Conservation (phyloP, 2,329 filamentous ascomycete species). For the Plectosphaerella cucumerina region DNA sequence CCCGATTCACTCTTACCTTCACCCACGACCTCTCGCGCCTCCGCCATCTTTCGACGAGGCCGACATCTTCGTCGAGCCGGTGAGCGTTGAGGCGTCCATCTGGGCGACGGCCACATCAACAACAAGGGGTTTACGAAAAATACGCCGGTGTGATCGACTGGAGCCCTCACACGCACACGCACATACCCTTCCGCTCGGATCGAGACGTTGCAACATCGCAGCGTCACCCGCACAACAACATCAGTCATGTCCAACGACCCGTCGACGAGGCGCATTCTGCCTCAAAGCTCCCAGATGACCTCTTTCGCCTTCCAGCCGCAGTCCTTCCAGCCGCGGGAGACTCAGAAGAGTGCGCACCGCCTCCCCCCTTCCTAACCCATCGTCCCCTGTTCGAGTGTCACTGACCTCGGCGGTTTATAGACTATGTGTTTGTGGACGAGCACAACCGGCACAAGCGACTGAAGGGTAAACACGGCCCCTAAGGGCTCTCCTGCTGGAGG, state of each 20-base stretch:
- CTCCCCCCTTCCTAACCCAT: background rate
- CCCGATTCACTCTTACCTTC: background rate
- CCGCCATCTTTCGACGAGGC: background rate
- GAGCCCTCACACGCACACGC: background rate
- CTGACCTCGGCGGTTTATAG: constrained; percentile 37
- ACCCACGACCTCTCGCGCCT: background rate
- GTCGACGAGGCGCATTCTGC: constrained; percentile 57
- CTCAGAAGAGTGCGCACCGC: constrained; percentile 71
- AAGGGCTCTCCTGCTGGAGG: background rate
- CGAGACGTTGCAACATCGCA: background rate
- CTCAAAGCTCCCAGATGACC: constrained; percentile 67
- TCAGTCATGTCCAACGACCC: constrained; percentile 59
- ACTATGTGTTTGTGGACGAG: constrained; percentile 99
- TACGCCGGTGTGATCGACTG: constrained; percentile 5
- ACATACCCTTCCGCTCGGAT: constrained; percentile 3
- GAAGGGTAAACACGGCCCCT: constrained; percentile 66
- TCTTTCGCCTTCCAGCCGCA: constrained; percentile 72
- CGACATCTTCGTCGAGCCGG: constrained; percentile 2
- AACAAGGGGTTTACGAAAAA: too few relatives aligned
- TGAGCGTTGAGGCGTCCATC: background rate
- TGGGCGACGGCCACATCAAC: background rate
- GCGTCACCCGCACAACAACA: constrained; percentile 4
- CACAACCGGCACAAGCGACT: constrained; percentile 96
- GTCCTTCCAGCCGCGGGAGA: constrained; percentile 54
- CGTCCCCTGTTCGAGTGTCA: constrained; percentile 23